phyloP scores from a whole-genome alignment of 352 stramenopile species.

The Peronospora destructor region DNA sequence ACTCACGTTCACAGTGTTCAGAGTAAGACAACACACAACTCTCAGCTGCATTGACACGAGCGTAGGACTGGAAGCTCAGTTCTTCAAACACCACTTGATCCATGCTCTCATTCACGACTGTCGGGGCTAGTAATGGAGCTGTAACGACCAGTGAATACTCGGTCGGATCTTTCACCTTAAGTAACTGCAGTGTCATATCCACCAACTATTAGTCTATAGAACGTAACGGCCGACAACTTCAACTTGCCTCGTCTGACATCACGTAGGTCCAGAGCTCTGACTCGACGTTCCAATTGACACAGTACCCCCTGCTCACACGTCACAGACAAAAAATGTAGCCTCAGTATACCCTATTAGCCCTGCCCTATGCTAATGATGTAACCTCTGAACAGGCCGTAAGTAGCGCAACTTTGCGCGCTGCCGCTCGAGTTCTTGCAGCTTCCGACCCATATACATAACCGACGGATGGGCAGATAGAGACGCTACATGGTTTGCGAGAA shows the following conservation, averaged over 20 bases:
- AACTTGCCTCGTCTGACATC: conserved; percentile 38
- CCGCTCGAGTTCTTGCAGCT: conserved; percentile 47
- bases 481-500: conserved; percentile 53
- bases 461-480: conserved; percentile 22
- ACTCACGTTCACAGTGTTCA: conserved; percentile 24
- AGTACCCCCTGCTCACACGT: conserved; percentile 47
- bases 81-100: conserved; percentile 81
- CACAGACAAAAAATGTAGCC: not conserved
- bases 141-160: conserved; percentile 57
- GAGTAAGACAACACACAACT: conserved; percentile 64
- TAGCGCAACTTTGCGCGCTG: conserved; percentile 44
- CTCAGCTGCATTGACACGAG: conserved; percentile 43
- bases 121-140: conserved; percentile 46
- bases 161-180: conserved; percentile 39
- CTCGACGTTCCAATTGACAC: conserved; percentile 78
- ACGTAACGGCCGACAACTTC: conserved; percentile 4
- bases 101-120: conserved; percentile 57
- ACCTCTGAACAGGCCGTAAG: conserved; percentile 41
- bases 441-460: conserved; percentile 30
- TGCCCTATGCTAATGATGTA: not conserved
- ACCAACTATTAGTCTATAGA: conserved; percentile 2
- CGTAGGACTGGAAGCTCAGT: conserved; percentile 48
- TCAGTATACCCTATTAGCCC: conserved; percentile 4
- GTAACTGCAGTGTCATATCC: conserved; percentile 22
- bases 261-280: conserved; percentile 51